phyloP scores from a whole-genome alignment of 2,329 filamentous ascomycete genomes.

The Fusarium redolens region DNA sequence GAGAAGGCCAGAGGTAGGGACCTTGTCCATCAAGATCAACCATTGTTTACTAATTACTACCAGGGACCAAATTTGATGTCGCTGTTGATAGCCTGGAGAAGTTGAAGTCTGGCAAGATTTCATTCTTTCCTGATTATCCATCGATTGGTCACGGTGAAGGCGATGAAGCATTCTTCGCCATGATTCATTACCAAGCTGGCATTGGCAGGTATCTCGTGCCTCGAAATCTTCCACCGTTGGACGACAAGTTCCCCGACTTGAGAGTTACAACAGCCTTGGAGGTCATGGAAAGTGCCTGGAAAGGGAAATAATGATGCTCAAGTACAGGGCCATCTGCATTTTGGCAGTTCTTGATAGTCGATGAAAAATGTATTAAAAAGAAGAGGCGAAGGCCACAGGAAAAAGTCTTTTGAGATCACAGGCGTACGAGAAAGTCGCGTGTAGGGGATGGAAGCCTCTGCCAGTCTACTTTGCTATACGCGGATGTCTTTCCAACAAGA shows the following conservation, averaged over 20 bases:
- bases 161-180: slow-evolving; percentile 36
- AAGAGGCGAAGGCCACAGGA: too few species aligned
- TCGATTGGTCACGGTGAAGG: slow-evolving; percentile 25
- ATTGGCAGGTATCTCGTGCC: slow-evolving; percentile 22
- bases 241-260: slow-evolving; percentile 28
- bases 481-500: neutral
- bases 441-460: fast-evolving
- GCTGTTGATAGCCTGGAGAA: slow-evolving; percentile 35
- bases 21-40: fast-evolving
- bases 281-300: slow-evolving; percentile 39
- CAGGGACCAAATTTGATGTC: slow-evolving; percentile 29
- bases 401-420: too few species aligned
- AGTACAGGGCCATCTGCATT: too few species aligned
- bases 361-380: too few species aligned
- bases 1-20: slow-evolving; percentile 26
- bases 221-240: neutral
- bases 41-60: fast-evolving
- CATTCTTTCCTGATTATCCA: slow-evolving; percentile 36
- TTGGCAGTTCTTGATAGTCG: too few species aligned
- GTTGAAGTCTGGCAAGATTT: slow-evolving; percentile 40
- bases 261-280: slow-evolving; percentile 16
- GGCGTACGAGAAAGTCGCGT: too few species aligned
- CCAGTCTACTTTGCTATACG: neutral
- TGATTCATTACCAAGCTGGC: slow-evolving; percentile 33
- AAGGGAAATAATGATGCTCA: neutral